phyloP scores from a whole-genome alignment of 2,329 filamentous ascomycete species.

The Paecilomyces sp. region DNA sequence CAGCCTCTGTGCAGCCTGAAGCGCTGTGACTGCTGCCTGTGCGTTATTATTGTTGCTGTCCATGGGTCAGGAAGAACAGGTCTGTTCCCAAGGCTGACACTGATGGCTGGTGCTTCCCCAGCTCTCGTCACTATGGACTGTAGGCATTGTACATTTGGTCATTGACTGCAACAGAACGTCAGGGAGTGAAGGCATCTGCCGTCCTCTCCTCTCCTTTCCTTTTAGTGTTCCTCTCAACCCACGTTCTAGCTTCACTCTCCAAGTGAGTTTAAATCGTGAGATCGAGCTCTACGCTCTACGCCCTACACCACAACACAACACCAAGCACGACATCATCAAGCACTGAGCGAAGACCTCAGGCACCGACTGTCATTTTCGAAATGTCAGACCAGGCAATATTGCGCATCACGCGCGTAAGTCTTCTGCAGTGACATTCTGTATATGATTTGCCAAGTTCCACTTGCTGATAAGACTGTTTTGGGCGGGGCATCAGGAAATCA shows the following conservation, averaged over 20 bases:
- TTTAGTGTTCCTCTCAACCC: not conserved
- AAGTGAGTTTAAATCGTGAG: not conserved
- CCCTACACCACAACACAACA: conserved; percentile 4
- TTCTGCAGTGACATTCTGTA: not conserved
- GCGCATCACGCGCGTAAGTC: conserved; percentile 70
- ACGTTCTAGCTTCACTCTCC: not conserved
- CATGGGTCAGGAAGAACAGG: not conserved
- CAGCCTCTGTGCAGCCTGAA: not conserved
- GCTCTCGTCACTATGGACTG: not conserved
- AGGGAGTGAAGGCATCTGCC: not conserved
- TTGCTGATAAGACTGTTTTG: conserved; percentile 10
- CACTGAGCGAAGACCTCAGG: not conserved
- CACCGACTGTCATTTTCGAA: not conserved
- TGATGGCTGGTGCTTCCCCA: not conserved
- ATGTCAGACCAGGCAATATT: conserved; percentile 85
- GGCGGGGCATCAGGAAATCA: conserved; percentile 59
- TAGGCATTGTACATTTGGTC: not conserved
- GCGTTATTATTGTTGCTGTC: not conserved
- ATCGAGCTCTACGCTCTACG: conserved; percentile 1
- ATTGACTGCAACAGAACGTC: not conserved
- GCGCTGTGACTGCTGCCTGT: not conserved
- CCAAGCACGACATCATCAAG: conserved; percentile 1
- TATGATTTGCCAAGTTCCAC: not conserved
- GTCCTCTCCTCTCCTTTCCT: not conserved
- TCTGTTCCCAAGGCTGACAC: not conserved